Evolutionary conservation across 73 alveolate genomes (phyloP).

Genomic region (Paramecium tetraurelia): DNA sequence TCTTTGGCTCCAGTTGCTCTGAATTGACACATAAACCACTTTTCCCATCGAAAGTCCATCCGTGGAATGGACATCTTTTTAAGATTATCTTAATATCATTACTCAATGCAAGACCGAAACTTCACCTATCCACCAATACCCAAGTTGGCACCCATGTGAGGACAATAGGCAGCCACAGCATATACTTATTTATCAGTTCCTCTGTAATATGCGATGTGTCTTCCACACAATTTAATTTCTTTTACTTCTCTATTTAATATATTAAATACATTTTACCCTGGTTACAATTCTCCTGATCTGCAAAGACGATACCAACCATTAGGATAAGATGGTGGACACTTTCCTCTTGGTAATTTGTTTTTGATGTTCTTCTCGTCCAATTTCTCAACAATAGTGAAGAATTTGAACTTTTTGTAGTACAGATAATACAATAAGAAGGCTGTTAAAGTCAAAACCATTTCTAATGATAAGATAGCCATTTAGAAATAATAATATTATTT

Average conservation of each 20-base stretch:
- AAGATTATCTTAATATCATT: constrained; percentile 22
- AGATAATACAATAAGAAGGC: background rate
- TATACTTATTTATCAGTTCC: constrained; percentile 66
- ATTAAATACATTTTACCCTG: background rate
- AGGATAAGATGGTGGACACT: constrained; percentile 66
- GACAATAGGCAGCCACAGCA: constrained; percentile 70
- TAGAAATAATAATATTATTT: background rate
- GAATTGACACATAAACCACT: constrained; percentile 68
- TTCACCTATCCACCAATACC: constrained; percentile 70
- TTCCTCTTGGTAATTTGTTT: constrained; percentile 61
- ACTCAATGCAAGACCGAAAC: constrained; percentile 56
- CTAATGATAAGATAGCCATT: constrained; percentile 23
- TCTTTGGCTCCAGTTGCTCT: constrained; percentile 47
- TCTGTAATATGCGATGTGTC: constrained; percentile 64
- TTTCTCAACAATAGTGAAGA: background rate
- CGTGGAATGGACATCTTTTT: constrained; percentile 71
- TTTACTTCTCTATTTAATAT: constrained; percentile 6
- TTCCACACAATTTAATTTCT: constrained; percentile 51
- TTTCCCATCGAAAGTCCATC: constrained; percentile 73
- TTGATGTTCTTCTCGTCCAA: background rate
- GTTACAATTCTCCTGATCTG: constrained; percentile 48
- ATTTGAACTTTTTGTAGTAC: constrained; percentile 31
- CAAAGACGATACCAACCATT: constrained; percentile 71
- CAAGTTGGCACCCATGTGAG: constrained; percentile 73
- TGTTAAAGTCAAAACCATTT: background rate